Conservation (phyloP, 2,329 filamentous ascomycete genomes). For the Arthroderma sp. region DNA sequence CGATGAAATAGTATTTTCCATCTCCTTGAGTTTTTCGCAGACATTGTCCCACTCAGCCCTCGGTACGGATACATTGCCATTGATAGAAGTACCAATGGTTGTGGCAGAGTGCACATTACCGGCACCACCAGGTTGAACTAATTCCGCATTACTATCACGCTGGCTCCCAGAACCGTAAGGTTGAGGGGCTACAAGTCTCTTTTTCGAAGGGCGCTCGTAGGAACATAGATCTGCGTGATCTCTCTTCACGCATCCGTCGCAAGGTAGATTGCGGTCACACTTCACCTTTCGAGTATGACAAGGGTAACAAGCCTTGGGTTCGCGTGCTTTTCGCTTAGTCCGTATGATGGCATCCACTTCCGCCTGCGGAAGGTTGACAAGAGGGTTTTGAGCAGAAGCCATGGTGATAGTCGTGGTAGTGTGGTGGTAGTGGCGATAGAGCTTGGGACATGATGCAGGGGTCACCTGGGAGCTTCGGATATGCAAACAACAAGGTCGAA, state of each 20-base stretch:
- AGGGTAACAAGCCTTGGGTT: slow-evolving; percentile 35
- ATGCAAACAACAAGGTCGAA: no score
- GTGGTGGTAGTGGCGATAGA: slow-evolving; percentile 1
- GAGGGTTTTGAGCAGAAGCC: slow-evolving; percentile 14
- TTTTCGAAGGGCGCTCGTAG: slow-evolving; percentile 36
- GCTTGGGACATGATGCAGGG: neutral
- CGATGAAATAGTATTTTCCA: slow-evolving; percentile 29
- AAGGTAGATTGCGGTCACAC: slow-evolving; percentile 36
- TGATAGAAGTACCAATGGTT: slow-evolving; percentile 4
- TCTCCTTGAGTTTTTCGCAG: slow-evolving; percentile 28
- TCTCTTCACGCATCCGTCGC: slow-evolving; percentile 36
- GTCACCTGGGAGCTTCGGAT: no score
- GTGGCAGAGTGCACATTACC: slow-evolving; percentile 1
- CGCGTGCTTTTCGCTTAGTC: slow-evolving; percentile 35
- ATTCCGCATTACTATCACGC: neutral
- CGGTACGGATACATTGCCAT: slow-evolving; percentile 24
- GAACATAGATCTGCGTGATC: slow-evolving; percentile 37
- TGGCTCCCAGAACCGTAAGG: slow-evolving; percentile 14
- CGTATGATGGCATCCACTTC: slow-evolving; percentile 36
- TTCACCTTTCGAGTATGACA: slow-evolving; percentile 37
- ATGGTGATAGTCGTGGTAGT: slow-evolving; percentile 5
- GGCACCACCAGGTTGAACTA: slow-evolving; percentile 7
- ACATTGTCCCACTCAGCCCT: slow-evolving; percentile 33
- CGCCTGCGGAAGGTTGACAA: slow-evolving; percentile 31
- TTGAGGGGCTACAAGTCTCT: slow-evolving; percentile 21